Conservation (phyloP, 2,329 filamentous ascomycete species). For the Amauroascus verrucosus region DNA sequence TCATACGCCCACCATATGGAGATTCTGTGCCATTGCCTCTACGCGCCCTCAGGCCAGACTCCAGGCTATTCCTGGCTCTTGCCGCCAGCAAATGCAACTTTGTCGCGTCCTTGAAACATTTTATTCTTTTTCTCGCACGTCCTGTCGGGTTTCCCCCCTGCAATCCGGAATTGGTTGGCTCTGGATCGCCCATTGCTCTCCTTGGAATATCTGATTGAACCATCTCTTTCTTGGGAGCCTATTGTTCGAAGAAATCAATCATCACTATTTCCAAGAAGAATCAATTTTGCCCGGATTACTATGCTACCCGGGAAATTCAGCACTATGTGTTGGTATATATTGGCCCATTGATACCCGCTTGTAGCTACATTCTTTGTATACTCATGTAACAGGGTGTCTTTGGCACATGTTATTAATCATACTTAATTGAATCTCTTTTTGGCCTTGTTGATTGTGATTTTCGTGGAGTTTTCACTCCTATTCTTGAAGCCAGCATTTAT, state of each 20-base stretch:
- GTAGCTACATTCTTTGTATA: neutral
- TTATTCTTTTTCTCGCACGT: neutral
- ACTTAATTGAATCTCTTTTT: neutral
- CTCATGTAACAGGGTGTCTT: slow-evolving; percentile 1
- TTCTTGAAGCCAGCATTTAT: neutral
- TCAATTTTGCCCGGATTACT: neutral
- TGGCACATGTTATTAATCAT: neutral
- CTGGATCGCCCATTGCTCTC: neutral
- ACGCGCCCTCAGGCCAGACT: neutral
- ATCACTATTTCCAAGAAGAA: neutral
- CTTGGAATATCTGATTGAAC: neutral
- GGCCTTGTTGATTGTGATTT: neutral
- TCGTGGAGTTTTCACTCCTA: neutral
- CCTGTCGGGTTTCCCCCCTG: neutral
- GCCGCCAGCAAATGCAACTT: neutral
- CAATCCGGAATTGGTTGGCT: slow-evolving; percentile 5
- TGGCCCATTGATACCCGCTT: neutral
- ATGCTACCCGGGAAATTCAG: neutral
- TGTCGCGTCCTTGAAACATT: slow-evolving; percentile 3
- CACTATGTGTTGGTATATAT: slow-evolving; percentile 3
- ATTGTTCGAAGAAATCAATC: neutral
- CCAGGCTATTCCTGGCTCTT: neutral
- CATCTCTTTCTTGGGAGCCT: neutral
- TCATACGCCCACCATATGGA: neutral
- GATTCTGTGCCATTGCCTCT: neutral